phyloP scores from a whole-genome alignment of 305 asterid species.

The Fraxinus nigra region DNA sequence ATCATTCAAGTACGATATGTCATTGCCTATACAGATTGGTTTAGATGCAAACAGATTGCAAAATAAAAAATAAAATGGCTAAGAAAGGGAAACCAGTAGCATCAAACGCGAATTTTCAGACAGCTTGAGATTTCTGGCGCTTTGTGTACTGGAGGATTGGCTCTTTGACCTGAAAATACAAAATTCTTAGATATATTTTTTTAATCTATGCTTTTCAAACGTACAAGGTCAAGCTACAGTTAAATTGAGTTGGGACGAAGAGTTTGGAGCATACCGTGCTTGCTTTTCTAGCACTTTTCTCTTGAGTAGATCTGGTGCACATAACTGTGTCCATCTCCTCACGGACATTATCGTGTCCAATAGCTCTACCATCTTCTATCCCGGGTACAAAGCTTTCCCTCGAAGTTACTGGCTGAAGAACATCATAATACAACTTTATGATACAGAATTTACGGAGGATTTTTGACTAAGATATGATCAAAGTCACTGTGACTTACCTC shows the following conservation, averaged over 20 bases:
- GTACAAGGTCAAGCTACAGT: neutral
- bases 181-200: neutral
- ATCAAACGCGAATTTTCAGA: conserved; percentile 26
- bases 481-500: conserved; percentile 40
- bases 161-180: conserved; percentile 65
- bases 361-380: conserved; percentile 41
- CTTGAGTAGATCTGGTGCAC: conserved; percentile 64
- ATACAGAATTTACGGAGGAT: neutral
- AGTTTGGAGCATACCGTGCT: conserved; percentile 60
- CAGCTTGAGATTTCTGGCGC: conserved; percentile 68
- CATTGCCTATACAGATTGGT: neutral
- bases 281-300: conserved; percentile 62
- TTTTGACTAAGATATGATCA: neutral
- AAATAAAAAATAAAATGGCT: neutral
- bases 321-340: conserved; percentile 40
- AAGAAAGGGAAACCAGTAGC: neutral
- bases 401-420: conserved; percentile 73
- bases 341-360: conserved; percentile 25
- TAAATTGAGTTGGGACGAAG: neutral
- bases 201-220: neutral
- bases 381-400: conserved; percentile 71
- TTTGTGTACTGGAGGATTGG: conserved; percentile 67
- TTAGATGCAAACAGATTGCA: neutral
- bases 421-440: neutral
- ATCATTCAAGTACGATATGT: neutral